These are phyloP conservation scores for Mrakia hoshinonis DNA, from an alignment of 768 basidiomycete species.

Conservation along the genomic window DNA sequence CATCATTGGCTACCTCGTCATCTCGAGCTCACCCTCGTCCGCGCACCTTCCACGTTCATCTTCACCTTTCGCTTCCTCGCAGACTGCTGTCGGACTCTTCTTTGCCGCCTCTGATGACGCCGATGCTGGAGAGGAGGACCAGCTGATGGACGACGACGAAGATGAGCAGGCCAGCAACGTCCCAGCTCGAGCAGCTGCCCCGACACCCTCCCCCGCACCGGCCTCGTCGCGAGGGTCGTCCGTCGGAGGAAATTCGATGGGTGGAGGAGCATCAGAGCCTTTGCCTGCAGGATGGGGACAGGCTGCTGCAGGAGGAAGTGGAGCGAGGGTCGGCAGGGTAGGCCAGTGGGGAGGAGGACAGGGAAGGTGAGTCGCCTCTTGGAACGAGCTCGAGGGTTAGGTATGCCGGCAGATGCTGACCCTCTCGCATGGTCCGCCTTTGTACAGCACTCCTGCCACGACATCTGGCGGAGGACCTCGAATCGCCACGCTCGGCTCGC, in stretches of 20 bases:
- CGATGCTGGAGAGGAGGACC: slow-evolving; percentile 16
- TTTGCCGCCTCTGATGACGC: slow-evolving; percentile 21
- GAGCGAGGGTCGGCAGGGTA: slow-evolving; percentile 29
- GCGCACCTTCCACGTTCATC: not conserved
- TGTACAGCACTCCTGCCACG: not conserved
- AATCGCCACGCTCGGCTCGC: slow-evolving; percentile 43
- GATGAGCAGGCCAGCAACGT: not conserved
- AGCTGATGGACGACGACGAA: not conserved
- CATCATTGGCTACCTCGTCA: slow-evolving; percentile 2
- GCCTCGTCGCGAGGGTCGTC: slow-evolving; percentile 10
- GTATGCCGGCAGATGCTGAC: no score
- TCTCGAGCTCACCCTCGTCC: not conserved
- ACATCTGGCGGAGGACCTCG: slow-evolving; percentile 34
- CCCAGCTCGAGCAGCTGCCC: not conserved
- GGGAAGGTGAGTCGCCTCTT: slow-evolving; percentile 23
- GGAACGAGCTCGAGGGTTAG: no score
- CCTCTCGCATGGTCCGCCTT: no score
- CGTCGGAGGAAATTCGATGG: slow-evolving; percentile 47
- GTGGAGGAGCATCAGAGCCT: slow-evolving; percentile 46
- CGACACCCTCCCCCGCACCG: not conserved
- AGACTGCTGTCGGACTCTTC: slow-evolving; percentile 26
- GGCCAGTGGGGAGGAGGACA: slow-evolving; percentile 30
- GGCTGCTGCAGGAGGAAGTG: slow-evolving; percentile 22
- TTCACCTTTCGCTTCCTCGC: not conserved
- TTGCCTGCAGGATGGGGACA: slow-evolving; percentile 42